Evolutionary conservation across 768 basidiomycete genomes (phyloP).

Genomic region (Royoungia palumana): DNA sequence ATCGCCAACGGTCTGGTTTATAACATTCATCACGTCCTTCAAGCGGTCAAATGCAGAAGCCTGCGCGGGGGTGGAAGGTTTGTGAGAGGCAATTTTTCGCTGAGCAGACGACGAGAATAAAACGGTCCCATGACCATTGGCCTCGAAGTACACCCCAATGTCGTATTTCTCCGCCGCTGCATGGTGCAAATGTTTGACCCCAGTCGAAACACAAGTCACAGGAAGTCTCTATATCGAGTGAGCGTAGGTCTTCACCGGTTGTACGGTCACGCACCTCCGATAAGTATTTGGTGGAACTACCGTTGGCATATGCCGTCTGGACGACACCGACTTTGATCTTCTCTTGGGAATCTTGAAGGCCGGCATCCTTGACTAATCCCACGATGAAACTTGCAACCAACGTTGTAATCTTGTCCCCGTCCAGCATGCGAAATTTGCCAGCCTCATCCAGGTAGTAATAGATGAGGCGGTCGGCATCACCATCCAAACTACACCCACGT

Average conservation of each 20-base stretch:
- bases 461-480: conserved; percentile 95
- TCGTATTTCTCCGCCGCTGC: conserved; percentile 90
- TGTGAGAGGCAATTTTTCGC: conserved; percentile 53
- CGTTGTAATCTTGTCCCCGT: conserved; percentile 97
- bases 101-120: conserved; percentile 82
- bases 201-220: conserved; percentile 92
- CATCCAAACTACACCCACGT: conserved; percentile 91
- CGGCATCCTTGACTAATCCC: conserved; percentile 82
- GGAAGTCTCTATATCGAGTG: conserved; percentile 69
- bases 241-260: conserved; percentile 2
- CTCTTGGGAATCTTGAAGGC: conserved; percentile 53
- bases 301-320: conserved; percentile 98
- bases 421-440: conserved; percentile 83
- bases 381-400: conserved; percentile 91
- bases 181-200: conserved; percentile 97
- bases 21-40: conserved; percentile 72
- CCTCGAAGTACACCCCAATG: conserved; percentile 99
- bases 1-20: conserved; percentile 98
- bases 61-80: conserved; percentile 81
- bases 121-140: conserved; percentile 98
- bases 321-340: conserved; percentile 88
- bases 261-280: conserved; percentile 52
- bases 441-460: conserved; percentile 87
- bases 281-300: conserved; percentile 92
- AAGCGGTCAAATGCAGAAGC: conserved; percentile 76